These are phyloP conservation scores for Ophiostoma ips DNA, from an alignment of 2,329 filamentous ascomycete species.

Conservation along the genomic window DNA sequence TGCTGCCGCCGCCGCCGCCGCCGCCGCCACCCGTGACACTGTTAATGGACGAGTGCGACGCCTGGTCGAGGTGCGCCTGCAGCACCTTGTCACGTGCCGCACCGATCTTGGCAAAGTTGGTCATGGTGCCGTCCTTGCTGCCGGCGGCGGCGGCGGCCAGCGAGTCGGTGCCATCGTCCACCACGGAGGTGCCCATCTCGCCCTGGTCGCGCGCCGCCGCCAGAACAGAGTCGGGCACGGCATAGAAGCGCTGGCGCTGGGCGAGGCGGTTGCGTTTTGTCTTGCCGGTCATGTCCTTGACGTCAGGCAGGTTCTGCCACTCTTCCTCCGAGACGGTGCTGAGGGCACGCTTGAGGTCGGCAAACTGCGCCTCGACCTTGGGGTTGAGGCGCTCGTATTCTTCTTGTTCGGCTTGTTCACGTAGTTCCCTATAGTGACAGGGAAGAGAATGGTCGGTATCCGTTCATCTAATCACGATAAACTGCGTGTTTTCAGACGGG, in stretches of 20 bases:
- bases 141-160: slow-evolving; percentile 19
- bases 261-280: slow-evolving; percentile 77
- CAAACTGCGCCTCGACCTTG: slow-evolving; percentile 96
- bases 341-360: slow-evolving; percentile 83
- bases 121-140: slow-evolving; percentile 76
- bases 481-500: neutral
- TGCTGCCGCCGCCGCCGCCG: no score
- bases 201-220: slow-evolving; percentile 68
- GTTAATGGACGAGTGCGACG: slow-evolving; percentile 56
- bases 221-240: slow-evolving; percentile 89
- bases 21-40: neutral
- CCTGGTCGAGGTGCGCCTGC: slow-evolving; percentile 57
- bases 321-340: slow-evolving; percentile 85
- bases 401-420: slow-evolving; percentile 79
- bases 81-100: slow-evolving; percentile 92
- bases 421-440: slow-evolving; percentile 83
- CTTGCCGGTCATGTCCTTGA: slow-evolving; percentile 91
- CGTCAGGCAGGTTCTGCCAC: slow-evolving; percentile 90
- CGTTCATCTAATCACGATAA: slow-evolving; percentile 45
- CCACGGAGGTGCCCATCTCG: slow-evolving; percentile 79
- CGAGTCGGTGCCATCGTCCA: slow-evolving; percentile 52
- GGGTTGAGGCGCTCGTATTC: slow-evolving; percentile 96
- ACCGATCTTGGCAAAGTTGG: slow-evolving; percentile 95
- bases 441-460: slow-evolving; percentile 37
- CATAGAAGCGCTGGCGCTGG: slow-evolving; percentile 76